A percentile compares a stretch with the other conserved stretches of the same genome.
Evolutionary conservation across 768 basidiomycete species (phyloP).

Genomic region (Inosperma sp.): DNA sequence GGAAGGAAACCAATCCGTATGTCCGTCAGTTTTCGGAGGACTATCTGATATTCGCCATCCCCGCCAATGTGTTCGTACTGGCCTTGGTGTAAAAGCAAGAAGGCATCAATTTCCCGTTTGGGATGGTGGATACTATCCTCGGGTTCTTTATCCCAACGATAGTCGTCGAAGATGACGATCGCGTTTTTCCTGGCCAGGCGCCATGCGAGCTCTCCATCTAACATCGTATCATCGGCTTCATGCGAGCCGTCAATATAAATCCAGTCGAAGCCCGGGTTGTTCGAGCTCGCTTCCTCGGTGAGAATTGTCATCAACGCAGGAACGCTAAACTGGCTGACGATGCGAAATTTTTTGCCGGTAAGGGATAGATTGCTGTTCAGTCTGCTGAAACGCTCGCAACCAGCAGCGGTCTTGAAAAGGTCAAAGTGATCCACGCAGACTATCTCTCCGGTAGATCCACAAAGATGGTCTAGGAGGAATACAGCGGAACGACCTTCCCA

Average conservation of each 20-base stretch:
- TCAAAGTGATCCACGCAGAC: constrained; percentile 60
- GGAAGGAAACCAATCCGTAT: constrained; percentile 53
- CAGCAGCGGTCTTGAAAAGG: constrained; percentile 44
- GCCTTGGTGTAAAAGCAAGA: constrained; percentile 45
- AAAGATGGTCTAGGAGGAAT: constrained; percentile 48
- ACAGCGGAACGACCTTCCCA: constrained; percentile 64
- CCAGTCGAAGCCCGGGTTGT: constrained; percentile 49
- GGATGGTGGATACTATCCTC: constrained; percentile 49
- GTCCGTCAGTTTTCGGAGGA: constrained; percentile 45
- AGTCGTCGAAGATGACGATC: constrained; percentile 55
- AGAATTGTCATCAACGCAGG: constrained; percentile 47
- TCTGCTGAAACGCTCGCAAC: constrained; percentile 40
- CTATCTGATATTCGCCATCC: constrained; percentile 42
- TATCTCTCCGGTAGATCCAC: constrained; percentile 39
- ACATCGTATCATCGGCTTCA: constrained; percentile 53
- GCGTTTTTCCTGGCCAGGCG: constrained; percentile 47
- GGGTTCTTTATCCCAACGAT: constrained; percentile 48
- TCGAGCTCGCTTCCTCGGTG: constrained; percentile 38
- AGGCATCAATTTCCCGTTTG: constrained; percentile 51
- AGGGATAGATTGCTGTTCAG: constrained; percentile 44
- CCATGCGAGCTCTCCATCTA: constrained; percentile 60
- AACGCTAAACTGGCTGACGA: constrained; percentile 49
- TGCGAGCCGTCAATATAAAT: constrained; percentile 58
- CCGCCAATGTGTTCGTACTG: constrained; percentile 42
- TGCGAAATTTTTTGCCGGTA: constrained; percentile 41